Conservation (phyloP, 192 early-diverging fungal genomes). For the Backusella macrospora region DNA sequence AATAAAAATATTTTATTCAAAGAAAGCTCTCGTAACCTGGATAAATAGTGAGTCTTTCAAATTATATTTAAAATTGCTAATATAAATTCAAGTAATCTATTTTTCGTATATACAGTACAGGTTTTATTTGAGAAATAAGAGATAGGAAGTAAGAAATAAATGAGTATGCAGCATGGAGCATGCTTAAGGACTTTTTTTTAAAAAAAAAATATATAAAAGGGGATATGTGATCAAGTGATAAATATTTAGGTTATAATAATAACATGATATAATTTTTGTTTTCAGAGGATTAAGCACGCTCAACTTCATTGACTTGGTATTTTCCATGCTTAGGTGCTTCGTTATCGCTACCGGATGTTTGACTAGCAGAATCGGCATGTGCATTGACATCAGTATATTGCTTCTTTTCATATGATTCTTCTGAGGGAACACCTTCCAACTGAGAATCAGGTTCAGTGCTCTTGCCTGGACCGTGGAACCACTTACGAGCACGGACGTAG, state of each 20-base stretch:
- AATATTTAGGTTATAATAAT: slow-evolving; percentile 2
- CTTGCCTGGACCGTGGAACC: slow-evolving; percentile 42
- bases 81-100: too few relatives aligned
- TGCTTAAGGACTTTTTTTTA: too few relatives aligned
- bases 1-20: too few relatives aligned
- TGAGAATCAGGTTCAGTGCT: slow-evolving; percentile 5
- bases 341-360: background rate
- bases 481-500: slow-evolving; percentile 44
- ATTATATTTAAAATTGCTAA: too few relatives aligned
- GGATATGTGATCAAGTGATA: background rate
- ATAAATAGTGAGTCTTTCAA: too few relatives aligned
- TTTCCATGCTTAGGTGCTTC: background rate
- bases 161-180: too few relatives aligned
- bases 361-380: background rate
- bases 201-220: too few relatives aligned
- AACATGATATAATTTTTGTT: background rate
- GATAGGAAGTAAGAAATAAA: too few relatives aligned
- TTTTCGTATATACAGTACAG: too few relatives aligned
- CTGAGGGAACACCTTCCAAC: slow-evolving; percentile 11
- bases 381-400: background rate
- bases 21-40: too few relatives aligned
- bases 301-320: slow-evolving; percentile 16
- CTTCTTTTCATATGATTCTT: background rate
- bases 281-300: background rate
- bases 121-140: too few relatives aligned